A percentile compares a stretch with the other conserved stretches of the same genome.
Evolutionary conservation across 768 basidiomycete genomes (phyloP).

Genomic region (Exsudoporus frostii): DNA sequence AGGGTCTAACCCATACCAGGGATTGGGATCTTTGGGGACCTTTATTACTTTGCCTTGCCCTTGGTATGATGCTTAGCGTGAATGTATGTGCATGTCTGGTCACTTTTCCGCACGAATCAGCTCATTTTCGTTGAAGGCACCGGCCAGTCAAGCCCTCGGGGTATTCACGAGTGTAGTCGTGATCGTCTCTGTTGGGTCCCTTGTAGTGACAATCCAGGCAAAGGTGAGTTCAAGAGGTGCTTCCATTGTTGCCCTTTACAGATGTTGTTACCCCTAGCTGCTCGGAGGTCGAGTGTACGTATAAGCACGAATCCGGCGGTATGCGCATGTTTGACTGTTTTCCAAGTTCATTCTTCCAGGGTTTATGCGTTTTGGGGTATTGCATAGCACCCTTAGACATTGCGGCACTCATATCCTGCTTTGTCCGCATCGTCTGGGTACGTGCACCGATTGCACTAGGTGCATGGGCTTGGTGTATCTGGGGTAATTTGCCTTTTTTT

Average conservation of each 20-base stretch:
- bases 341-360: conserved; percentile 89
- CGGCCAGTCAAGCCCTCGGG: conserved; percentile 74
- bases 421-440: conserved; percentile 82
- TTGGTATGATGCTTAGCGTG: conserved; percentile 82
- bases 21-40: conserved; percentile 99
- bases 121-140: conserved; percentile 54
- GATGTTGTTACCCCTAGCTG: conserved; percentile 42
- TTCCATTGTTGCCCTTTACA: not conserved
- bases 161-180: conserved; percentile 95
- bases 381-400: conserved; percentile 92
- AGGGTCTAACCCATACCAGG: conserved; percentile 37
- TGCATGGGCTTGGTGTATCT: conserved; percentile 95
- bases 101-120: not conserved
- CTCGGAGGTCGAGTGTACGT: conserved; percentile 80
- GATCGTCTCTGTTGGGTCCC: conserved; percentile 85
- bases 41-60: conserved; percentile 72
- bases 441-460: conserved; percentile 81
- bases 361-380: conserved; percentile 91
- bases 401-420: conserved; percentile 83
- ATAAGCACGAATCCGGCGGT: not conserved
- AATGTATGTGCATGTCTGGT: conserved; percentile 50
- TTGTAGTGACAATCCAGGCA: conserved; percentile 93
- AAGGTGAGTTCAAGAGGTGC: conserved; percentile 52
- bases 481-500: conserved; percentile 57
- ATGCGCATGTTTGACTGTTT: not conserved